phyloP scores from a whole-genome alignment of 768 basidiomycete species.

The Lactarius tabidus region DNA sequence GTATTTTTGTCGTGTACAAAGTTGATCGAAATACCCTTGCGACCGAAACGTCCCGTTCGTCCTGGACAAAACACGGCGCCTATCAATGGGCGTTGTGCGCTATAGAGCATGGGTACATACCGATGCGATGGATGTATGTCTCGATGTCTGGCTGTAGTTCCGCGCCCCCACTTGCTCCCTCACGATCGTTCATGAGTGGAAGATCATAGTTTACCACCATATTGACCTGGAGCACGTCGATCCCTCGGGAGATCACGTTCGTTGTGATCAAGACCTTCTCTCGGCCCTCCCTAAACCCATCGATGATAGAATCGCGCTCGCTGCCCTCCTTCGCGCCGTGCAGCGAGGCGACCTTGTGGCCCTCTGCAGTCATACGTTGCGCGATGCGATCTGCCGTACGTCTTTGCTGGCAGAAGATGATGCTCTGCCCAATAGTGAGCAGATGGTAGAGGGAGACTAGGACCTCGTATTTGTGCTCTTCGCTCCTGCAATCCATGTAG shows the following conservation, averaged over 20 bases:
- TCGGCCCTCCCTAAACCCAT: slow-evolving; percentile 91
- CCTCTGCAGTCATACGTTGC: slow-evolving; percentile 83
- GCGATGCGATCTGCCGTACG: slow-evolving; percentile 93
- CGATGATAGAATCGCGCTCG: slow-evolving; percentile 90
- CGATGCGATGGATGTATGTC: slow-evolving; percentile 97
- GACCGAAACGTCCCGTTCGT: slow-evolving; percentile 95
- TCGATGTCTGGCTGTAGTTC: slow-evolving; percentile 82
- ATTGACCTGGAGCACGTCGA: slow-evolving; percentile 98
- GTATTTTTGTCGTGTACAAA: slow-evolving; percentile 91
- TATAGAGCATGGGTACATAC: slow-evolving; percentile 42
- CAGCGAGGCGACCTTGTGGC: slow-evolving; percentile 93
- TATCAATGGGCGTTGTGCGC: background rate
- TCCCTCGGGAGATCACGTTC: slow-evolving; percentile 96
- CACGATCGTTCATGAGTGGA: slow-evolving; percentile 75
- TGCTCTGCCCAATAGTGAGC: slow-evolving; percentile 94
- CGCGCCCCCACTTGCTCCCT: slow-evolving; percentile 36
- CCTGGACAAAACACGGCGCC: slow-evolving; percentile 44
- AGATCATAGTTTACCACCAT: slow-evolving; percentile 99
- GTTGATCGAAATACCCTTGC: slow-evolving; percentile 95
- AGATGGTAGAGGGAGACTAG: slow-evolving; percentile 85
- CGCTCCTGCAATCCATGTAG: slow-evolving; percentile 93
- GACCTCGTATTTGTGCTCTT: slow-evolving; percentile 93
- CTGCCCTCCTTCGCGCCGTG: slow-evolving; percentile 90
- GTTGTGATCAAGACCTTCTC: slow-evolving; percentile 98
- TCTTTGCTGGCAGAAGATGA: slow-evolving; percentile 96